Evolutionary conservation across 2,329 filamentous ascomycete species (phyloP), one percentile per base, ranked within the genome.

Genomic region (Sclerotinia nivalis): DNA sequence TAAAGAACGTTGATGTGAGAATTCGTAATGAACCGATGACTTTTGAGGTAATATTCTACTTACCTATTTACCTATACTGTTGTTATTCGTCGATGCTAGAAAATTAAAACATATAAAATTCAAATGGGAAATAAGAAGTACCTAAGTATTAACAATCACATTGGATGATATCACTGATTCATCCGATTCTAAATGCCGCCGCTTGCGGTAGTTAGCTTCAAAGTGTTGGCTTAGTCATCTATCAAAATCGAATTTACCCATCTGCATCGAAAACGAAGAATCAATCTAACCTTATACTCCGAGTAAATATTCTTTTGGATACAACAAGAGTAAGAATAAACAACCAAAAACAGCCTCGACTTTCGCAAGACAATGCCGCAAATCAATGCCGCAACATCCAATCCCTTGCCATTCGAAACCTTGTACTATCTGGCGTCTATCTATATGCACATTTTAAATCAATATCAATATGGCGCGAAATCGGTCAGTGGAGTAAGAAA

Each of bases 161-260:
- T 56, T 12, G 31, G 54, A 56, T 56, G 54, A 56, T 56, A 37
- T 56, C 54, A 37, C 40, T 15, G 37, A 40, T 40, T 40, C 37
- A 40, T 40, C 31, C 20, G 28, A 56, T 37, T 56, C 22, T 40
- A n/a, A 66, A 45, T 66, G 66, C 66, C 66, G 66, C 66, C 66
- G 66, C 55, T 68, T 68, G 66, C 66, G 66, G 66, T 31, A 61
- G 43, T 61, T 20, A 6, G 55, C 45, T 37, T 50, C 45, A 28
- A n/a, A 25, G 20, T 43, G 4, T 40, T 52, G 34, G 60, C 60
- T 64, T 64, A 64, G 60, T 64, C 60, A 64, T 64, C 47, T 62
- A 50, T 50, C 28, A 62, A 49, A 49, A 18, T 22, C 18, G 2
- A 25, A 43, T 45, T 7, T 13, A 34, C 54, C 54, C 20, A 22